Base-by-base conservation (phyloP, 371 early-diverging fungal genomes). In the Lichtheimia ornata region DNA sequence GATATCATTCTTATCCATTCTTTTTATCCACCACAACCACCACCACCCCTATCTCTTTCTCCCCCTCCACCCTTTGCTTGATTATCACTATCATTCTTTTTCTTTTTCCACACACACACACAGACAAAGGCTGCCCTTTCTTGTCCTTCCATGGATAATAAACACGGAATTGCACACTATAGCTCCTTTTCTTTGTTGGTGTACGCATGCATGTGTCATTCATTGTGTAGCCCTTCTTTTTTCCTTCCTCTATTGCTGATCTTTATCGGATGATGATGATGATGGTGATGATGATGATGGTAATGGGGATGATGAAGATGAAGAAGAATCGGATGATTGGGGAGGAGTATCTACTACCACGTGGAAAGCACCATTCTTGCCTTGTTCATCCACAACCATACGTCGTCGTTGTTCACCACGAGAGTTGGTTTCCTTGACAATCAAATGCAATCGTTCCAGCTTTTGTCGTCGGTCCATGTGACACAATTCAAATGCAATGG, bases 391-490 rank as follows among this genome's bases (percentile, higher is more conserved):
- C 4, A 74, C 66, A 11, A 70, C 47, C 47, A 22, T 47, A 22
- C 47, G 47, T 53, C 66, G 20, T 22, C 47, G 54, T 18, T 59
- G 63, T 40, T 69, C 65, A n/a, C 64, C 55, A 41, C 43, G 56
- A n/a, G 77, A 72, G 53, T 77, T 73, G 2, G 73, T 74, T 55
- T 70, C 74, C 50, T 75, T 79, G 43, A 79, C 71, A 65, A 79
- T 75, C 53, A 75, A 28, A 41, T 65, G 66, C 20, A 79, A 42
- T 41, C 70, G 65, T 58, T 79, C 79, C 35, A 75, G 47, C 41
- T 75, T 79, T 35, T 66, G 64, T 40, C 64, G 63, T 61, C 79
- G 56, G 44, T 77, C 74, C 72, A 75, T 73, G 40, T 77, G 75
- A 57, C 81, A 80, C 61, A 65, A 60, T 64, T 80, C 81, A 66